These are phyloP conservation scores for Parafenestella ontariensis DNA, from an alignment of 2,329 filamentous ascomycete species.

Conservation along the genomic window DNA sequence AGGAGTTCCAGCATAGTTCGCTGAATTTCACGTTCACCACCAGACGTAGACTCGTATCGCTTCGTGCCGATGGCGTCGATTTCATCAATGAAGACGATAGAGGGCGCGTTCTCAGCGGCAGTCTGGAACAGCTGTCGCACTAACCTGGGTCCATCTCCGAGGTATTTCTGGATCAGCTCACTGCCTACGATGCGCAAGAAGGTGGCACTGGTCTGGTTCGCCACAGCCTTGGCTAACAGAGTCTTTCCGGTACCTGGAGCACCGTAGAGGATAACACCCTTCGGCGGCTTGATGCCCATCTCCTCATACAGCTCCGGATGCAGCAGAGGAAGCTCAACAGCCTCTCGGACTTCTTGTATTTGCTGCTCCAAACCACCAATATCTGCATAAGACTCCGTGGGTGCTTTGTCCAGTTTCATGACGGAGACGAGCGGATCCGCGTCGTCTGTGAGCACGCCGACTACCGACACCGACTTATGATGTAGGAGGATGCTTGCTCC, in stretches of 20 bases:
- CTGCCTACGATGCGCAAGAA: slow-evolving; percentile 97
- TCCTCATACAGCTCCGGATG: slow-evolving; percentile 98
- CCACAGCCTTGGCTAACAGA: slow-evolving; percentile 92
- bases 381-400: slow-evolving; percentile 97
- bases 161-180: slow-evolving; percentile 97
- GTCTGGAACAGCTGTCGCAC: slow-evolving; percentile 97
- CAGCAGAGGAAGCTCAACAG: slow-evolving; percentile 90
- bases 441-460: slow-evolving; percentile 95
- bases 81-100: slow-evolving; percentile 99
- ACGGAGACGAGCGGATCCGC: slow-evolving; percentile 94
- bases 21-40: slow-evolving; percentile 96
- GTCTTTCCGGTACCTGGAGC: slow-evolving; percentile 97
- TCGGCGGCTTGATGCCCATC: slow-evolving; percentile 99
- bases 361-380: slow-evolving; percentile 95
- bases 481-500: slow-evolving; percentile 94
- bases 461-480: slow-evolving; percentile 97
- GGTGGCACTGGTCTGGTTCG: slow-evolving; percentile 98
- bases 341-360: slow-evolving; percentile 97
- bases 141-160: slow-evolving; percentile 92
- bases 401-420: slow-evolving; percentile 99
- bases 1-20: slow-evolving; percentile 98
- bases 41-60: slow-evolving; percentile 96
- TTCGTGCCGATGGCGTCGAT: slow-evolving; percentile 99
- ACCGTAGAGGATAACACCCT: slow-evolving; percentile 98
- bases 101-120: slow-evolving; percentile 92